Evolutionary conservation across 768 basidiomycete species (phyloP).

Genomic region (Chalciporus chontae): DNA sequence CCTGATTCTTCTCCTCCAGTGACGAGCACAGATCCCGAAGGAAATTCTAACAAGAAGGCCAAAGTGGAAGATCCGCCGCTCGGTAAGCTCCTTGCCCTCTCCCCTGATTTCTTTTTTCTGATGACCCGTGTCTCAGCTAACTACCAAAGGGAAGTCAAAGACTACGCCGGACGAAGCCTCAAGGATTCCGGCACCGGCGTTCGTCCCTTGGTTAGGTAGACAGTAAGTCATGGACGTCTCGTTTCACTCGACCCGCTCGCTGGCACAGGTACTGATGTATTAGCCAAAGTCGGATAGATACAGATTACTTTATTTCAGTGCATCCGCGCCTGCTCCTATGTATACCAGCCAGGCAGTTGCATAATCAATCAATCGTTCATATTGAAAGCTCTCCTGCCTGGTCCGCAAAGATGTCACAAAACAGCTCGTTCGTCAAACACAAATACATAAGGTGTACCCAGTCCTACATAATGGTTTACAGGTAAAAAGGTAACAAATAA

Average conservation of each 20-base stretch:
- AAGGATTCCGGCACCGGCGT: conserved; percentile 42
- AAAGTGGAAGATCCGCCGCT: conserved; percentile 29
- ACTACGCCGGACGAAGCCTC: conserved; percentile 36
- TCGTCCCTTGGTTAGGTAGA: conserved; percentile 42
- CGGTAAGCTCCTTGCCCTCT: conserved; percentile 27
- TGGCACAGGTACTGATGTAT: conserved; percentile 10
- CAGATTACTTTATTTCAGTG: background rate
- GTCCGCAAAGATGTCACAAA: background rate
- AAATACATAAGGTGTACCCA: background rate
- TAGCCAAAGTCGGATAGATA: conserved; percentile 4
- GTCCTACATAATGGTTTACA: background rate
- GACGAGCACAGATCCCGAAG: conserved; percentile 31
- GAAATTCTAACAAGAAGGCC: conserved; percentile 36
- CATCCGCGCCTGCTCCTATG: background rate
- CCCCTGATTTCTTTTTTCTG: background rate
- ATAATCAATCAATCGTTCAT: conserved; percentile 2
- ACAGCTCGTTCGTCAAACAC: background rate
- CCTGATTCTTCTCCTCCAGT: conserved; percentile 37
- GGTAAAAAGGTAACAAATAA: background rate
- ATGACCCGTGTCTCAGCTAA: conserved; percentile 23
- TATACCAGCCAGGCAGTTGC: conserved; percentile 7
- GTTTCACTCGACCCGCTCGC: background rate
- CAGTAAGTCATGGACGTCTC: conserved; percentile 13
- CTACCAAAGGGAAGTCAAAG: conserved; percentile 42
- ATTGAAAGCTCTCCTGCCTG: background rate